Evolutionary conservation across 2,329 filamentous ascomycete genomes (phyloP).

Genomic region (Zymoseptoria ardabiliae): DNA sequence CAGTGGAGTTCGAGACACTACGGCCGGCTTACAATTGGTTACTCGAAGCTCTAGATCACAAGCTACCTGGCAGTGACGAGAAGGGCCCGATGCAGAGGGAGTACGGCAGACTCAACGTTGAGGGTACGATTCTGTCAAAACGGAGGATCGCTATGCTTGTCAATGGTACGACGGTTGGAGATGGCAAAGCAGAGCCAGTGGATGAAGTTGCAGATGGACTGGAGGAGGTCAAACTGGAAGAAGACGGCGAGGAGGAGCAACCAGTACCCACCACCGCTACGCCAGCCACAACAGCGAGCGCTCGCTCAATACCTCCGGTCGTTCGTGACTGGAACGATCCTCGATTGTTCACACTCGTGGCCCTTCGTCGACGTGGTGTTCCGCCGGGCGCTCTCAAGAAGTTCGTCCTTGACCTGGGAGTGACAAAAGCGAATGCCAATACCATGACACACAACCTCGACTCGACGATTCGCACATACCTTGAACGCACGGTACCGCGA

Average conservation of each 20-base stretch:
- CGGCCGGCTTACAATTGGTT: conserved; percentile 88
- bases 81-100: conserved; percentile 79
- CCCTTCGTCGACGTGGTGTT: conserved; percentile 73
- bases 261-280: conserved; percentile 19
- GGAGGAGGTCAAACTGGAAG: conserved; percentile 36
- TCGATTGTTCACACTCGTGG: conserved; percentile 79
- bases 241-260: conserved; percentile 34
- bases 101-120: conserved; percentile 70
- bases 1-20: conserved; percentile 81
- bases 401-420: conserved; percentile 85
- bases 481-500: conserved; percentile 80
- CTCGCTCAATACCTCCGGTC: conserved; percentile 38
- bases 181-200: conserved; percentile 14
- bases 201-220: conserved; percentile 25
- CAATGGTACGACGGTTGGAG: conserved; percentile 46
- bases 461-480: conserved; percentile 72
- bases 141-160: conserved; percentile 75
- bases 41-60: conserved; percentile 72
- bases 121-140: conserved; percentile 81
- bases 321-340: conserved; percentile 91
- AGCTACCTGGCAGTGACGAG: conserved; percentile 54
- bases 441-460: conserved; percentile 82
- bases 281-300: conserved; percentile 14
- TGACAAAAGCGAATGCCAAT: conserved; percentile 71
- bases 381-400: conserved; percentile 82